Evolutionary conservation across 2,329 filamentous ascomycete species (phyloP), one percentile per base, ranked within the genome.

Genomic region (Xylaria polymorpha): DNA sequence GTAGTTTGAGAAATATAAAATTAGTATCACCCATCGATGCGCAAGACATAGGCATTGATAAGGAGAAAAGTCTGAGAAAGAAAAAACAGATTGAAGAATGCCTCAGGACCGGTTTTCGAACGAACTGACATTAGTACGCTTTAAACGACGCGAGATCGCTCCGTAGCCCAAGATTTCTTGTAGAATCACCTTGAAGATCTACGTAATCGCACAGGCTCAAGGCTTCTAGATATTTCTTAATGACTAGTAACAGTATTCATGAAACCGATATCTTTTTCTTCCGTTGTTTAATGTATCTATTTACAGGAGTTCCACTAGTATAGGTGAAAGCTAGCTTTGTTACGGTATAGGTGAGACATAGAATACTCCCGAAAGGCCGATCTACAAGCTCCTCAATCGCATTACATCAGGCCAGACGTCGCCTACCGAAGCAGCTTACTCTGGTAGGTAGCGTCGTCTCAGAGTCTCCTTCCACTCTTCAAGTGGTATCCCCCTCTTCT

Each of bases 381-480:
- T 51, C 39, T 46, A 8, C n/a, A 32, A 55, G 29, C 44, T 15
- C 10, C 44, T 51, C 15, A 32, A 25, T 32, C 8, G 7, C 1
- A n/a, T 55, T n/a, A 14, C 22, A n/a, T 39, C 43, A 22, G 25
- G 4, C 44, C n/a, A 39, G 9, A 22, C 15, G 20, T 9, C 39
- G 5, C 10, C n/a, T 32, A 39, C 22, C 18, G 2, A 32, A 48
- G 14, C 18, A 35, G 20, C 41, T 46, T 62, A 56, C 1, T 64
- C 66, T 25, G 8, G 6, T 6, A 77, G 25, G 61, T 78, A 78
- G 46, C 65, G 22, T 46, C 51, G 68, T 61, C 59, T 74, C 68
- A 78, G 39, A 8, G 64, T 67, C 1, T 61, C 63, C 66, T 76
- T 77, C 75, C 74, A 78, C 67, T 77, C 72, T 9, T 77, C 73